phyloP scores from a whole-genome alignment of 2,329 filamentous ascomycete genomes.

The Colletotrichum spinosum region DNA sequence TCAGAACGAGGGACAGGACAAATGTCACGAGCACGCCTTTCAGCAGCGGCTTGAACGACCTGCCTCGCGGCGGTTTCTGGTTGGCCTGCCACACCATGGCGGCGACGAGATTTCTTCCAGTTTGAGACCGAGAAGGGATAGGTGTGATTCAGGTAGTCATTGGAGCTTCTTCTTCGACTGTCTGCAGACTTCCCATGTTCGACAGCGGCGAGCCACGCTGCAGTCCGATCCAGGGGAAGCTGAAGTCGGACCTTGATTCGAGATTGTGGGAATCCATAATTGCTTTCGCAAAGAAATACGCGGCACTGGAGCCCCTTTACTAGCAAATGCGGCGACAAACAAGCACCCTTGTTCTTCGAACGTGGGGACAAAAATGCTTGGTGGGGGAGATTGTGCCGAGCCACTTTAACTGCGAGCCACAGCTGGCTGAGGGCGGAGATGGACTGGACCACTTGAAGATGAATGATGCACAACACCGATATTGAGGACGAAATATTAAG shows the following conservation, averaged over 20 bases:
- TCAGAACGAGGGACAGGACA: conserved; percentile 28
- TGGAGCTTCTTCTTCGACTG: not conserved
- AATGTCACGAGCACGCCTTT: conserved; percentile 28
- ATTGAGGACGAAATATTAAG: too few relatives aligned
- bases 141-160: conserved; percentile 19
- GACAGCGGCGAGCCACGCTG: not conserved
- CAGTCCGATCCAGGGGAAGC: conserved; percentile 3
- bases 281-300: conserved; percentile 20
- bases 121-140: not conserved
- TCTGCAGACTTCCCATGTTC: conserved; percentile 19
- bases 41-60: conserved; percentile 28
- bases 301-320: conserved; percentile 32
- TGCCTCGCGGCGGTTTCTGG: conserved; percentile 7
- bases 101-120: conserved; percentile 3
- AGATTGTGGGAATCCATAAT: conserved; percentile 1
- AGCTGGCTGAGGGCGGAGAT: conserved; percentile 1
- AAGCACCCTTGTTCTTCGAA: conserved; percentile 20
- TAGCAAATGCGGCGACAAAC: conserved; percentile 19
- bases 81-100: conserved; percentile 35
- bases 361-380: conserved; percentile 28
- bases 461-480: too few relatives aligned
- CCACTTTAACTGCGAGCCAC: conserved; percentile 25
- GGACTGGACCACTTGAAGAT: too few relatives aligned
- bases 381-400: conserved; percentile 32
- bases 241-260: conserved; percentile 2